Evolutionary conservation across 495 filamentous ascomycete species (phyloP).

Genomic region (Cercophora newfieldiana): DNA sequence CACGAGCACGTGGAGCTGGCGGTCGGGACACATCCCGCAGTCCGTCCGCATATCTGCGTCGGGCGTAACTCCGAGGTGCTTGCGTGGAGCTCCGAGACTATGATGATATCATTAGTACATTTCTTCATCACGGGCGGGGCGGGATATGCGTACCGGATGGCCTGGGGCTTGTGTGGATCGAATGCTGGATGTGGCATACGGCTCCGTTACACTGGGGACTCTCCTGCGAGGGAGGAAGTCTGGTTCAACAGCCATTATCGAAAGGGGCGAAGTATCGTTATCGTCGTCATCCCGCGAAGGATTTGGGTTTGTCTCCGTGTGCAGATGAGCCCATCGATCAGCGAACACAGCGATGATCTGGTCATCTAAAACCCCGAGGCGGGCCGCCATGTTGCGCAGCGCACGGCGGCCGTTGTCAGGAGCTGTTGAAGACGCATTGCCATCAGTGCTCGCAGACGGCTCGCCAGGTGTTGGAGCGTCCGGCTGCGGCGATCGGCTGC

Average conservation of each 20-base stretch:
- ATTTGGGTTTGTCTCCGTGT: slow-evolving; percentile 23
- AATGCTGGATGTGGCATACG: slow-evolving; percentile 24
- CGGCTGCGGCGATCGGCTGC: slow-evolving; percentile 8
- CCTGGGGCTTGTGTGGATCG: slow-evolving; percentile 25
- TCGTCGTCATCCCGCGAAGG: slow-evolving; percentile 16
- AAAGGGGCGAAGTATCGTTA: slow-evolving; percentile 5
- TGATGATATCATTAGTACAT: not conserved
- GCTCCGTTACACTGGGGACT: slow-evolving; percentile 11
- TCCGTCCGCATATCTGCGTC: not conserved
- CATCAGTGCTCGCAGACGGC: slow-evolving; percentile 16
- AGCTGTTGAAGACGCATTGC: slow-evolving; percentile 4
- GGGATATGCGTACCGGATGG: slow-evolving; percentile 18
- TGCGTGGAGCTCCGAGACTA: not conserved
- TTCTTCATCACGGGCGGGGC: not conserved
- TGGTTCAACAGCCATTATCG: slow-evolving; percentile 24
- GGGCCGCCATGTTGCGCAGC: slow-evolving; percentile 23
- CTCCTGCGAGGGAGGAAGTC: slow-evolving; percentile 16
- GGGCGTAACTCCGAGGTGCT: not conserved
- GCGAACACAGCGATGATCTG: slow-evolving; percentile 31
- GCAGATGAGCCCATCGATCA: slow-evolving; percentile 33
- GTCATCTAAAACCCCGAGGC: slow-evolving; percentile 28
- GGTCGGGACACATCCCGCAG: not conserved
- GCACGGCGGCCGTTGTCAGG: slow-evolving; percentile 15
- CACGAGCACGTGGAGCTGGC: not conserved
- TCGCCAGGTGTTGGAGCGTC: slow-evolving; percentile 7